Percentiles rank a stretch among this genome's conserved stretches.
Evolutionary conservation across 2,329 filamentous ascomycete genomes (phyloP).

Genomic region (Geoglossum cookeanum): DNA sequence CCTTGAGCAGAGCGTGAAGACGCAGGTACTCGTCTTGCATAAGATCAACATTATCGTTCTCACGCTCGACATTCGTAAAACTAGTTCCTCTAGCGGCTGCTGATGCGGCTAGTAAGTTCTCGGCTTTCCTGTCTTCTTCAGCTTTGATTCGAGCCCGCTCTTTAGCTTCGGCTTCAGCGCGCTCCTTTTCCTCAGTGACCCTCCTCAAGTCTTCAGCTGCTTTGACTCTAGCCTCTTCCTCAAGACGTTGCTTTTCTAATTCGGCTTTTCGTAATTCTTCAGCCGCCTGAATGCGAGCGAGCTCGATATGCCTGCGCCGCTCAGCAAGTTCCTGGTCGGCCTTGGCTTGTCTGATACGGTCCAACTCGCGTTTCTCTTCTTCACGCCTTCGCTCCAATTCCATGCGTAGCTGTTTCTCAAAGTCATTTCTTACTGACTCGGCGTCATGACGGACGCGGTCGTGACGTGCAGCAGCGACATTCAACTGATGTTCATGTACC

Average conservation of each 20-base stretch:
- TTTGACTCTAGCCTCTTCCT: conserved; percentile 11
- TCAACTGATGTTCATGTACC: conserved; percentile 45
- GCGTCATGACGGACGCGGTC: conserved; percentile 40
- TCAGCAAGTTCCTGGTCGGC: conserved; percentile 22
- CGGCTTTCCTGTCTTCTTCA: conserved; percentile 7
- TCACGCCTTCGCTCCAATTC: conserved; percentile 18
- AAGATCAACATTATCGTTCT: conserved; percentile 18
- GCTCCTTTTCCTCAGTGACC: neutral
- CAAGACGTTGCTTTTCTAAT: conserved; percentile 13
- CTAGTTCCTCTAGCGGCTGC: neutral
- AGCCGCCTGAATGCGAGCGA: conserved; percentile 16
- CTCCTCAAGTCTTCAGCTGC: conserved; percentile 9
- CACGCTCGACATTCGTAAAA: neutral
- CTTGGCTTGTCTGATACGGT: conserved; percentile 24
- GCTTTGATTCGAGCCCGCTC: conserved; percentile 15
- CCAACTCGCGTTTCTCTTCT: conserved; percentile 19
- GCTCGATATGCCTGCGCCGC: conserved; percentile 18
- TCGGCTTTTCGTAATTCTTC: conserved; percentile 7
- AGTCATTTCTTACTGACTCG: conserved; percentile 31
- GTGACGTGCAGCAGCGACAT: conserved; percentile 30
- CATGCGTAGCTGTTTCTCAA: conserved; percentile 24
- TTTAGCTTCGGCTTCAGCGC: conserved; percentile 17
- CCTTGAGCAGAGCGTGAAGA: conserved; percentile 50
- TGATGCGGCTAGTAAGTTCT: conserved; percentile 8
- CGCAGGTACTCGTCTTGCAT: conserved; percentile 30